These are phyloP conservation scores for Blastomyces gilchristii DNA, from an alignment of 2,329 filamentous ascomycete species.

Conservation along the genomic window DNA sequence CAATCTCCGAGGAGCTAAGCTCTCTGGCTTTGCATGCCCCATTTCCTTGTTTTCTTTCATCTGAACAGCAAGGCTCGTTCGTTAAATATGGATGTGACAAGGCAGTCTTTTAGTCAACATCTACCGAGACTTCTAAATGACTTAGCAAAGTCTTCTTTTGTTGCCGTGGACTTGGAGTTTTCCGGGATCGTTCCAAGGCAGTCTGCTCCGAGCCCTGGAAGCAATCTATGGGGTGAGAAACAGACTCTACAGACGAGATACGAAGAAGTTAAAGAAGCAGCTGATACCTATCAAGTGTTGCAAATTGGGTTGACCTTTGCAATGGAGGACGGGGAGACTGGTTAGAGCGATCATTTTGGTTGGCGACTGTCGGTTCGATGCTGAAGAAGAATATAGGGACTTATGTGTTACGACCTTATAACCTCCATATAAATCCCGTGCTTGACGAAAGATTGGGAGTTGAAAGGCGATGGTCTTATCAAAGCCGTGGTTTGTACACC, in stretches of 20 bases:
- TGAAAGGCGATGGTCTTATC: slow-evolving; percentile 50
- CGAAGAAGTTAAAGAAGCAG: slow-evolving; percentile 48
- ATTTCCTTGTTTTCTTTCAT: not conserved
- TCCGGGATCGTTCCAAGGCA: slow-evolving; percentile 49
- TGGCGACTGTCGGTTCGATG: not conserved
- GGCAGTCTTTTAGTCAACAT: slow-evolving; percentile 39
- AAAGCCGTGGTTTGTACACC: slow-evolving; percentile 40
- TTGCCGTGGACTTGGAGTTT: slow-evolving; percentile 57
- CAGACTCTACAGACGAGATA: slow-evolving; percentile 52
- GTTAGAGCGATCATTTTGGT: slow-evolving; percentile 22
- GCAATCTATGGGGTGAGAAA: slow-evolving; percentile 28
- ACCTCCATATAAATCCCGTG: slow-evolving; percentile 52
- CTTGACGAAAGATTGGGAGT: slow-evolving; percentile 44
- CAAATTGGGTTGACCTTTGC: slow-evolving; percentile 59
- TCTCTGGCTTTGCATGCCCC: not conserved
- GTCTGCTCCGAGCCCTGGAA: slow-evolving; percentile 17
- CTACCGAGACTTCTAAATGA: slow-evolving; percentile 48
- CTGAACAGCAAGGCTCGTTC: not conserved
- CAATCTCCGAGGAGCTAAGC: not conserved
- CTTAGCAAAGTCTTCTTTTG: slow-evolving; percentile 50
- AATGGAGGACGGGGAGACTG: slow-evolving; percentile 44
- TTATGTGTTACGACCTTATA: slow-evolving; percentile 54
- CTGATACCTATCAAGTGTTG: slow-evolving; percentile 53
- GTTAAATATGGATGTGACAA: slow-evolving; percentile 48
- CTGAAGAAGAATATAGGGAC: slow-evolving; percentile 24